Conservation (phyloP, 1,284 basidiomycete species). For the Singerocomus inundabilis region DNA sequence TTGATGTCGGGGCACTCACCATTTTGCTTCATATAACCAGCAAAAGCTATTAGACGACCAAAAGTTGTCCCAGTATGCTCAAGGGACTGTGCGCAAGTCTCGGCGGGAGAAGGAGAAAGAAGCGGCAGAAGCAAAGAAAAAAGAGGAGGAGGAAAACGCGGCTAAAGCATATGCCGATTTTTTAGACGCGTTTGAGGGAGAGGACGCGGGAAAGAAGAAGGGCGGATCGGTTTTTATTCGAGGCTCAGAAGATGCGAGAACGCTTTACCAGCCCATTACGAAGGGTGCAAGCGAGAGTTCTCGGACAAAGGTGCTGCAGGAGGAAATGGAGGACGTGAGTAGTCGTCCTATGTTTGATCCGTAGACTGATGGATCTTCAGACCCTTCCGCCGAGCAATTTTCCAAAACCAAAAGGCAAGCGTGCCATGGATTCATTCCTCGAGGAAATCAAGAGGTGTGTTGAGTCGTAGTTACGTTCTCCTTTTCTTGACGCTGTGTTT, state of each 20-base stretch:
- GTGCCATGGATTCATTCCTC: slow-evolving; percentile 90
- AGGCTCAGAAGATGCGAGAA: slow-evolving; percentile 54
- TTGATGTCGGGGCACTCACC: slow-evolving; percentile 53
- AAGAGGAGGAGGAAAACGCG: slow-evolving; percentile 78
- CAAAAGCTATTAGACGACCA: slow-evolving; percentile 76
- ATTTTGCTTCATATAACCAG: slow-evolving; percentile 48
- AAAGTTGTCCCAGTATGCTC: slow-evolving; percentile 73
- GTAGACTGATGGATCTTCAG: slow-evolving; percentile 29
- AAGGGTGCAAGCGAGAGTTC: slow-evolving; percentile 28
- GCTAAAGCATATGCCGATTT: slow-evolving; percentile 84
- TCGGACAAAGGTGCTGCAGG: slow-evolving; percentile 34
- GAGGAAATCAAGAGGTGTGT: slow-evolving; percentile 89
- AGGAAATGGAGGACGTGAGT: slow-evolving; percentile 34
- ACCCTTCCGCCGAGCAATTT: slow-evolving; percentile 50
- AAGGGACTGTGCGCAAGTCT: slow-evolving; percentile 74
- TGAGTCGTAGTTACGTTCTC: not conserved
- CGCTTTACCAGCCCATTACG: slow-evolving; percentile 46
- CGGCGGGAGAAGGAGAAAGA: slow-evolving; percentile 86
- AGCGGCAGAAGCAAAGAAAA: slow-evolving; percentile 82
- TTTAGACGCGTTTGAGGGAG: slow-evolving; percentile 81
- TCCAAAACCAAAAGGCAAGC: slow-evolving; percentile 80
- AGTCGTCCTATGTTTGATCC: not conserved
- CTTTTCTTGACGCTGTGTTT: slow-evolving; percentile 1
- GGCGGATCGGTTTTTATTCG: slow-evolving; percentile 72
- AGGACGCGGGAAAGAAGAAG: slow-evolving; percentile 52